Evolutionary conservation across 202 grass and related monocot genomes (phyloP).

Genomic region (Musa balbisiana): DNA sequence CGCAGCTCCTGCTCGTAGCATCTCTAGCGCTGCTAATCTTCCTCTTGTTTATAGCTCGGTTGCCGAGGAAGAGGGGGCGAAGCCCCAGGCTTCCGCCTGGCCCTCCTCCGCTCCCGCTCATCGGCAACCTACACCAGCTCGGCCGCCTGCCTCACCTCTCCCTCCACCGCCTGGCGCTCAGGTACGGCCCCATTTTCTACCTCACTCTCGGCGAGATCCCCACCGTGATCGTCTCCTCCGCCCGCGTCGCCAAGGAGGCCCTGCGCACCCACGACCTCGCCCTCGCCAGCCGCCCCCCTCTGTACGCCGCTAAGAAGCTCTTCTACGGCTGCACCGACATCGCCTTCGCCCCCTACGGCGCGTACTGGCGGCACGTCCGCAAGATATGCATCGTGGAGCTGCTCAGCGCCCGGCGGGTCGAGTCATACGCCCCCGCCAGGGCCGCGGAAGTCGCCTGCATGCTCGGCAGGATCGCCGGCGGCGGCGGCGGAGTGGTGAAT

Average conservation of each 20-base stretch:
- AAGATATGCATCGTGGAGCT: slow-evolving; percentile 39
- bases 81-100: slow-evolving; percentile 4
- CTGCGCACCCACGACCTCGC: slow-evolving; percentile 39
- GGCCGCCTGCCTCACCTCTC: slow-evolving; percentile 37
- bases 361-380: slow-evolving; percentile 43
- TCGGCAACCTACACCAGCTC: slow-evolving; percentile 56
- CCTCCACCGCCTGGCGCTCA: slow-evolving; percentile 28
- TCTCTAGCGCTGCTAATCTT: not conserved
- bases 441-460: slow-evolving; percentile 31
- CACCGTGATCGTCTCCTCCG: slow-evolving; percentile 47
- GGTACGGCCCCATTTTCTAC: slow-evolving; percentile 34
- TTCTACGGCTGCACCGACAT: slow-evolving; percentile 41
- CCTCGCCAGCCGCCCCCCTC: slow-evolving; percentile 38
- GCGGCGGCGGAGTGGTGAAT: not conserved
- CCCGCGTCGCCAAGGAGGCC: slow-evolving; percentile 26
- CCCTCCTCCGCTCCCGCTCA: slow-evolving; percentile 18
- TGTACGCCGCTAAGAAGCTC: slow-evolving; percentile 24
- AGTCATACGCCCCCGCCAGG: slow-evolving; percentile 28
- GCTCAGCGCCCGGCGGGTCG: slow-evolving; percentile 38
- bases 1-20: not conserved
- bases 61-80: not conserved
- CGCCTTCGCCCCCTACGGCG: slow-evolving; percentile 32
- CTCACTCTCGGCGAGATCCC: slow-evolving; percentile 36
- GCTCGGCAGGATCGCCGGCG: slow-evolving; percentile 24
- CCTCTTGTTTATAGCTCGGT: not conserved